These are phyloP conservation scores for Phytophthora vignae DNA, from an alignment of 352 stramenopile genomes.

Conservation along the genomic window DNA sequence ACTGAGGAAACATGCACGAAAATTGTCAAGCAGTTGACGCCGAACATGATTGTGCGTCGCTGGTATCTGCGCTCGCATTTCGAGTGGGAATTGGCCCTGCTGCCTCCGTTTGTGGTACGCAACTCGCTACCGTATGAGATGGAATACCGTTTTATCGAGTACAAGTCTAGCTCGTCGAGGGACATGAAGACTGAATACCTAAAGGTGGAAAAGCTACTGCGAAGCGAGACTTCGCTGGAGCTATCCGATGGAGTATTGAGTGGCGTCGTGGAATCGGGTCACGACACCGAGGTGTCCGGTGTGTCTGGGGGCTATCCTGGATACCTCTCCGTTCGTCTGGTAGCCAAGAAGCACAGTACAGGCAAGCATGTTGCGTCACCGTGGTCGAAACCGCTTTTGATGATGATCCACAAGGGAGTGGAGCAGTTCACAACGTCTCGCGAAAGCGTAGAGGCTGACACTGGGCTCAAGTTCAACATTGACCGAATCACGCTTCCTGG, in stretches of 20 bases:
- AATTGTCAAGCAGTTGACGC: slow-evolving; percentile 73
- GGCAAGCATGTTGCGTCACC: slow-evolving; percentile 47
- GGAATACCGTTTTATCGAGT: slow-evolving; percentile 88
- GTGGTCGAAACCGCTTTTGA: slow-evolving; percentile 88
- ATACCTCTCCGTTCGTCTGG: slow-evolving; percentile 76
- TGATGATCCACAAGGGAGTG: slow-evolving; percentile 79
- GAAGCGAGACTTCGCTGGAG: slow-evolving; percentile 38
- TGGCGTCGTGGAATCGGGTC: slow-evolving; percentile 69
- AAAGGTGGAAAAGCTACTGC: slow-evolving; percentile 68
- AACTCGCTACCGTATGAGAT: slow-evolving; percentile 88
- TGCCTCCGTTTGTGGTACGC: slow-evolving; percentile 86
- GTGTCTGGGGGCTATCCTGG: slow-evolving; percentile 74
- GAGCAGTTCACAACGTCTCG: slow-evolving; percentile 79
- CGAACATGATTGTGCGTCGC: slow-evolving; percentile 78
- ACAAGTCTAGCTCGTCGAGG: slow-evolving; percentile 63
- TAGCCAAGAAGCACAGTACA: slow-evolving; percentile 45
- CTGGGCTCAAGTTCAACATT: slow-evolving; percentile 71
- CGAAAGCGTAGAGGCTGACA: slow-evolving; percentile 61
- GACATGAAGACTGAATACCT: slow-evolving; percentile 66
- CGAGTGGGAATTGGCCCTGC: slow-evolving; percentile 81
- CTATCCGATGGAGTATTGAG: slow-evolving; percentile 50
- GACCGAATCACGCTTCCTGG: slow-evolving; percentile 77
- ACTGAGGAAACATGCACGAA: slow-evolving; percentile 81
- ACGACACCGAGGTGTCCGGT: slow-evolving; percentile 79
- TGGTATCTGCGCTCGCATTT: slow-evolving; percentile 82